These are phyloP conservation scores for Fusarium sp. DNA, from an alignment of 2,329 filamentous ascomycete species.

Conservation along the genomic window DNA sequence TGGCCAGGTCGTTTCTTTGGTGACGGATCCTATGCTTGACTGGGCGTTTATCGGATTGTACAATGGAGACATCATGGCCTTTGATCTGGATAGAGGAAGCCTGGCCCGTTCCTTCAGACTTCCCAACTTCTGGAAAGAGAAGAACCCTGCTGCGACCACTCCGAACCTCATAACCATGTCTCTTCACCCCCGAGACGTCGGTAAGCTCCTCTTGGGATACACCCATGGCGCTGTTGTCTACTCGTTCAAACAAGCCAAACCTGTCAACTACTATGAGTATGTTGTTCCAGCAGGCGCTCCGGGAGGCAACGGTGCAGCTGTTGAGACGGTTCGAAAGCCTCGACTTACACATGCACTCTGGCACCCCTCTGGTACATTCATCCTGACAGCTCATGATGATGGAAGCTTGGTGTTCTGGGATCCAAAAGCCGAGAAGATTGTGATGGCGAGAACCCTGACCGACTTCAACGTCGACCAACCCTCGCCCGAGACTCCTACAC, in stretches of 20 bases:
- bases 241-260: slow-evolving; percentile 90
- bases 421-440: slow-evolving; percentile 82
- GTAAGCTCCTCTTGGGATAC: slow-evolving; percentile 91
- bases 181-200: slow-evolving; percentile 91
- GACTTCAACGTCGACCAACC: slow-evolving; percentile 79
- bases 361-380: slow-evolving; percentile 94
- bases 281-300: slow-evolving; percentile 82
- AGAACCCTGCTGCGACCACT: slow-evolving; percentile 71
- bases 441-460: slow-evolving; percentile 84
- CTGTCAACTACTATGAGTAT: slow-evolving; percentile 85
- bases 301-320: slow-evolving; percentile 76
- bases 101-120: slow-evolving; percentile 78
- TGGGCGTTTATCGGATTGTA: slow-evolving; percentile 89
- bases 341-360: slow-evolving; percentile 85
- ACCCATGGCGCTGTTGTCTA: slow-evolving; percentile 87
- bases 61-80: slow-evolving; percentile 88
- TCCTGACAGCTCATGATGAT: slow-evolving; percentile 89
- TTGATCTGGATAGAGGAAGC: slow-evolving; percentile 85
- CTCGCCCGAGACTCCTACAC: slow-evolving; percentile 58
- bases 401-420: slow-evolving; percentile 96
- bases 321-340: slow-evolving; percentile 73
- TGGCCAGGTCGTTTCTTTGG: slow-evolving; percentile 76
- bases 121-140: slow-evolving; percentile 85
- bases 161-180: slow-evolving; percentile 77
- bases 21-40: slow-evolving; percentile 90